Evolutionary conservation across 495 filamentous ascomycete genomes (phyloP).

Genomic region (Aspergillus kassunensis): DNA sequence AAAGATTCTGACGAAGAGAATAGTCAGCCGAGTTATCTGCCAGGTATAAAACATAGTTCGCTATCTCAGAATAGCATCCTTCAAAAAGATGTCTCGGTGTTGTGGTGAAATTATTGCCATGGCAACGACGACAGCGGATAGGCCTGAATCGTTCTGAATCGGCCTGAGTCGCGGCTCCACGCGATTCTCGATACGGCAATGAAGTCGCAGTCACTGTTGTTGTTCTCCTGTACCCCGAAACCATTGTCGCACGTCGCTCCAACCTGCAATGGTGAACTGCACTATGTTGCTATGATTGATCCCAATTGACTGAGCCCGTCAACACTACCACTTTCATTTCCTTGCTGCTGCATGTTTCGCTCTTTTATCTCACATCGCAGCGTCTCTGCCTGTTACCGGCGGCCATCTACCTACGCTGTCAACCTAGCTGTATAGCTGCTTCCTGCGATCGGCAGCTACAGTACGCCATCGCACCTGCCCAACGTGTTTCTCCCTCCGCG

Average conservation of each 20-base stretch:
- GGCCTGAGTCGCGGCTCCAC: constrained; percentile 24
- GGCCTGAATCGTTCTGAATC: no score
- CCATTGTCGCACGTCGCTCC: neutral
- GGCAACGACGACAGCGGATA: constrained; percentile 19
- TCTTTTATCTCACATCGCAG: constrained; percentile 25
- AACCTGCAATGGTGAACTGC: neutral
- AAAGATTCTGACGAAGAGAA: no score
- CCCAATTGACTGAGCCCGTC: neutral
- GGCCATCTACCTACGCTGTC: neutral
- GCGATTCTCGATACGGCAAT: constrained; percentile 18
- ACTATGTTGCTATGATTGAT: constrained; percentile 1
- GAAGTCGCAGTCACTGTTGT: neutral
- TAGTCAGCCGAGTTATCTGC: no score
- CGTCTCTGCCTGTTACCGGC: neutral
- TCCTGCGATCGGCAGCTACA: constrained; percentile 2
- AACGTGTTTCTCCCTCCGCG: constrained; percentile 10
- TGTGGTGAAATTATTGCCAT: constrained; percentile 31
- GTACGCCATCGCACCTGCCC: neutral
- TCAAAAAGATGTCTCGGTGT: no score
- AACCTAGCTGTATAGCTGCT: no score
- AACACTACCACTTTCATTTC: neutral
- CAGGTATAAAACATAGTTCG: no score
- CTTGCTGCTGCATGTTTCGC: constrained; percentile 22
- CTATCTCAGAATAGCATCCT: no score
- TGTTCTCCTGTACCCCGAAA: no score